Evolutionary conservation across 441 rosid species (phyloP), one percentile per base, ranked within the genome.

Genomic region (Jatropha podagrica): DNA sequence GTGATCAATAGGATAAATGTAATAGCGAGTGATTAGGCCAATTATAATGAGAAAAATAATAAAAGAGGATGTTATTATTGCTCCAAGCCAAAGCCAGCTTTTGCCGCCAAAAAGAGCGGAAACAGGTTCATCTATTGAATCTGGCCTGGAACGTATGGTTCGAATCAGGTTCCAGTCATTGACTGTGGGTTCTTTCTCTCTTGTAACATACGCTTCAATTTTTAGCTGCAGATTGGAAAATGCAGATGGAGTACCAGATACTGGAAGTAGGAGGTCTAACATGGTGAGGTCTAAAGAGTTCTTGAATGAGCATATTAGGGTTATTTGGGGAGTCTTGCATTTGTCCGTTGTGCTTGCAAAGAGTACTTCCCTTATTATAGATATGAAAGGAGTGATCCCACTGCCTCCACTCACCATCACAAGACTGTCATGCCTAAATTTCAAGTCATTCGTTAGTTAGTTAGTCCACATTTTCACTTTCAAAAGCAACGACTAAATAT

Each of bases 371-470:
- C 97, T 83, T 26, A 92, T 85, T 73, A 95, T 67, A 23, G 98
- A 93, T 69, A 93, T 85, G 82, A 93, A 91, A 5, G 98, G 97
- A 27, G 95, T 90, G 17, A 95, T 88, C 14, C 99, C 99, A 76
- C 98, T 95, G 68, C 99, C 98, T 82, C 99, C 99, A 23, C 99
- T 86, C 80, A 95, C 91, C 98, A 93, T 85, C 68, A 93, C 93
- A 15, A 95, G 83, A 40, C 78, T 85, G 40, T 89, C 96, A 49
- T 93, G 91, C 91, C 98, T 94, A 54, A 20, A 61, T 42, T 2
- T 51, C 9, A 72, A 13, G 13, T 56, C 62, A 69, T n/a, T 62
- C 4, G 27, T 48, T 13, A 27, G 6, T 44, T 44, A 11, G 48
- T 7, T 8, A 7, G 20, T 18, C 60, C n/a, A 48, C 7, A 9